Conservation (phyloP, 2,329 filamentous ascomycete genomes). For the Colletotrichum chlorophyti region DNA sequence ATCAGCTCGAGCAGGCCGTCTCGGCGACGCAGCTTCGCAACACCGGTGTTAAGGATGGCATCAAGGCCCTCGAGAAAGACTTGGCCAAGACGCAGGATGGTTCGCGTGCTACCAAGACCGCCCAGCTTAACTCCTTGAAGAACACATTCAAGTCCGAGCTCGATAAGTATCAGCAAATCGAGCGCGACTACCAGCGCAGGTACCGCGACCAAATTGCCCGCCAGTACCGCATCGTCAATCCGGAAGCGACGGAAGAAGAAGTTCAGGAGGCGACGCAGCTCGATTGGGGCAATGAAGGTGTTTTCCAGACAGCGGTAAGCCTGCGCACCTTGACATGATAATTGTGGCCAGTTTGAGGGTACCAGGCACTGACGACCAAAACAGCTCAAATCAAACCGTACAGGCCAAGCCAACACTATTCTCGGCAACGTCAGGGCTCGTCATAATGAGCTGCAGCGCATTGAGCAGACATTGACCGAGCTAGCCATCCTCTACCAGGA, state of each 20-base stretch:
- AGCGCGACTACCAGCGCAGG: constrained; percentile 72
- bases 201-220: constrained; percentile 81
- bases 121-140: constrained; percentile 74
- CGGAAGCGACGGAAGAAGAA: constrained; percentile 77
- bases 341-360: background rate
- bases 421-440: constrained; percentile 81
- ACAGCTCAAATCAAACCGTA: constrained; percentile 77
- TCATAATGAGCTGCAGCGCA: constrained; percentile 83
- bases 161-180: constrained; percentile 73
- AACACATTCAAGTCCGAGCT: constrained; percentile 75
- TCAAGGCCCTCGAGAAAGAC: constrained; percentile 78
- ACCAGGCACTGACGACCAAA: background rate
- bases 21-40: constrained; percentile 75
- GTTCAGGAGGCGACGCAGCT: constrained; percentile 72
- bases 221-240: constrained; percentile 84
- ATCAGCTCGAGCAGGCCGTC: constrained; percentile 71
- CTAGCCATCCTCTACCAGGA: constrained; percentile 75
- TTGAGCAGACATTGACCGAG: constrained; percentile 77
- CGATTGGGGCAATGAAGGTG: constrained; percentile 79
- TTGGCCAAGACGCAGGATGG: constrained; percentile 67
- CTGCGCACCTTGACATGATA: background rate
- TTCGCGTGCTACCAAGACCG: constrained; percentile 70
- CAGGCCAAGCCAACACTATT: constrained; percentile 74
- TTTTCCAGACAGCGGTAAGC: constrained; percentile 83
- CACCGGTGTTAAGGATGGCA: constrained; percentile 78